phyloP scores from a whole-genome alignment of 1,284 basidiomycete species.

The Trametes pubescens region DNA sequence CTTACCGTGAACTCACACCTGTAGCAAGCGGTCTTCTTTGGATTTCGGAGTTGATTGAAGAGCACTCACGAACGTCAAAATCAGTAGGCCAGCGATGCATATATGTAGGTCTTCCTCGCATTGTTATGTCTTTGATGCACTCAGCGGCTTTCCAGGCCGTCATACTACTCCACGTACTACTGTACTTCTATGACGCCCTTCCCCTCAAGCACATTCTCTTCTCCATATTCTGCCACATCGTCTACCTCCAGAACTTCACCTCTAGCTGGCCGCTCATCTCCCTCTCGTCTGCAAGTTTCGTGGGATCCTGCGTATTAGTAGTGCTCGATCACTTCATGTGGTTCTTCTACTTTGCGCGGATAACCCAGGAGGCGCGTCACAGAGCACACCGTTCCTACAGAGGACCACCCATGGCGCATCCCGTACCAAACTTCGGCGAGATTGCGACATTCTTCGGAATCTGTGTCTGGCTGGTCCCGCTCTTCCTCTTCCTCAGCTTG shows the following conservation, averaged over 20 bases:
- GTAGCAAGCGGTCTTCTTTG: slow-evolving; percentile 92
- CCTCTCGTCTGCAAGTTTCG: slow-evolving; percentile 82
- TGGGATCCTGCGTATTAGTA: slow-evolving; percentile 85
- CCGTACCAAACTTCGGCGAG: slow-evolving; percentile 80
- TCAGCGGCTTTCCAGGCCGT: slow-evolving; percentile 64
- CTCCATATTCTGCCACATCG: slow-evolving; percentile 82
- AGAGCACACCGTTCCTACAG: slow-evolving; percentile 52
- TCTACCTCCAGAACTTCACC: slow-evolving; percentile 94
- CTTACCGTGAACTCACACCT: neutral
- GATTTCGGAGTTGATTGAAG: slow-evolving; percentile 94
- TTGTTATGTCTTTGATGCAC: neutral
- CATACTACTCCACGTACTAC: slow-evolving; percentile 77
- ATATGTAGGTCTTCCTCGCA: slow-evolving; percentile 69
- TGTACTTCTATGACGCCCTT: slow-evolving; percentile 83
- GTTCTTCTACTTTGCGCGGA: slow-evolving; percentile 90
- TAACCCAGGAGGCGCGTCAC: slow-evolving; percentile 63
- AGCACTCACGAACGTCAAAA: slow-evolving; percentile 86
- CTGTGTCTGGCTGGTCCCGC: slow-evolving; percentile 91
- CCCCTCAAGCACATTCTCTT: slow-evolving; percentile 79
- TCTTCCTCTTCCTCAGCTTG: slow-evolving; percentile 92
- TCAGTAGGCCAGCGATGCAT: slow-evolving; percentile 80
- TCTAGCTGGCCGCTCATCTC: slow-evolving; percentile 90
- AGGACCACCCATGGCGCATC: slow-evolving; percentile 39
- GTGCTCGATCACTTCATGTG: slow-evolving; percentile 91
- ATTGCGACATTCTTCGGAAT: slow-evolving; percentile 89